Conservation (phyloP, 192 early-diverging fungal genomes). For the Coemansia sp. region DNA sequence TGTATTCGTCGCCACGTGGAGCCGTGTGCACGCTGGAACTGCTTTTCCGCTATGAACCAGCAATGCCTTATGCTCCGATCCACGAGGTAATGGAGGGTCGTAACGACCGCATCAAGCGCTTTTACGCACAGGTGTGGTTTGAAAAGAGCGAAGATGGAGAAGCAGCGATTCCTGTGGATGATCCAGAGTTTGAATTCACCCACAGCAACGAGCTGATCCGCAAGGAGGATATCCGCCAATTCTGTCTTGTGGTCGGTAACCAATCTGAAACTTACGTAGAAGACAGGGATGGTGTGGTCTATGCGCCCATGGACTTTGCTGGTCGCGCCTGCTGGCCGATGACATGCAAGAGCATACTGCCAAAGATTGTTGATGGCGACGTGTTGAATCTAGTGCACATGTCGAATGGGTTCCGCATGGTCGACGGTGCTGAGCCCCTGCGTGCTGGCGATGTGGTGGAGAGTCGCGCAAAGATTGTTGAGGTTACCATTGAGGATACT, state of each 20-base stretch:
- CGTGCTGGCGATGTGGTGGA: constrained; percentile 80
- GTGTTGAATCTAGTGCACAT: constrained; percentile 89
- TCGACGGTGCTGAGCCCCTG: constrained; percentile 71
- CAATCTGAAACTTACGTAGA: constrained; percentile 81
- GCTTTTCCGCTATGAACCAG: constrained; percentile 77
- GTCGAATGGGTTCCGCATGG: constrained; percentile 88
- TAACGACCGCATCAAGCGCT: constrained; percentile 79
- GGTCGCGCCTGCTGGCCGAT: constrained; percentile 73
- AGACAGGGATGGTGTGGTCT: constrained; percentile 89
- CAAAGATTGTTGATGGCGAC: constrained; percentile 92
- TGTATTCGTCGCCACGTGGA: constrained; percentile 57
- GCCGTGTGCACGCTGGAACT: constrained; percentile 74
- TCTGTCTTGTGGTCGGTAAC: constrained; percentile 57
- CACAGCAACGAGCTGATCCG: constrained; percentile 66
- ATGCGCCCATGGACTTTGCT: constrained; percentile 68
- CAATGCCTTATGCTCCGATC: constrained; percentile 76
- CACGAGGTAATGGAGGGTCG: constrained; percentile 59
- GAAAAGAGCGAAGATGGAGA: constrained; percentile 52
- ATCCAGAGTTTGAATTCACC: constrained; percentile 69
- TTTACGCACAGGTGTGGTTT: constrained; percentile 54
- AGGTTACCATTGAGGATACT: constrained; percentile 83
- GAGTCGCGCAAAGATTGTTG: constrained; percentile 79
- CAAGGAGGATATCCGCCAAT: constrained; percentile 94
- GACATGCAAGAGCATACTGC: constrained; percentile 88
- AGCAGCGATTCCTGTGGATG: constrained; percentile 59